Conservation (phyloP, 1,284 basidiomycete genomes). For the Ustilago tritici region DNA sequence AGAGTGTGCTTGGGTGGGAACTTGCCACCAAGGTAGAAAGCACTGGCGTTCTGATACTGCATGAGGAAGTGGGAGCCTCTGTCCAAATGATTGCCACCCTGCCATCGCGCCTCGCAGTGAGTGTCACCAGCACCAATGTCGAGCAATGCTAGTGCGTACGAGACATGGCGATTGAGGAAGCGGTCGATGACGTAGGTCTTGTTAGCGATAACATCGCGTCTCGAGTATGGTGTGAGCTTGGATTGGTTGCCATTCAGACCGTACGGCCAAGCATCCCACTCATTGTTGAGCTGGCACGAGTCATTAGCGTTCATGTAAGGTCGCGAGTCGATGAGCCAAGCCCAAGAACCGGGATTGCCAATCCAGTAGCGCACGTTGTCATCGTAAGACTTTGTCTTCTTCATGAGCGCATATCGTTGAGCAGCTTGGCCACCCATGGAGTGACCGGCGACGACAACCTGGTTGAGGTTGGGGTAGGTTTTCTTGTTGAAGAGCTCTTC, state of each 20-base stretch:
- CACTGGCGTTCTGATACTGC: slow-evolving; percentile 44
- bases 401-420: slow-evolving; percentile 58
- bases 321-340: slow-evolving; percentile 59
- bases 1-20: slow-evolving; percentile 53
- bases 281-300: slow-evolving; percentile 33
- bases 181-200: slow-evolving; percentile 51
- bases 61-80: slow-evolving; percentile 43
- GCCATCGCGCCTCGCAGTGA: slow-evolving; percentile 53
- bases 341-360: slow-evolving; percentile 58
- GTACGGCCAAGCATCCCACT: slow-evolving; percentile 64
- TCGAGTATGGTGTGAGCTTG: slow-evolving; percentile 37
- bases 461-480: slow-evolving; percentile 61
- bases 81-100: slow-evolving; percentile 65
- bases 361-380: slow-evolving; percentile 61
- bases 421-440: slow-evolving; percentile 61
- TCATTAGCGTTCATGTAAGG: slow-evolving; percentile 42
- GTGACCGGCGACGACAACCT: slow-evolving; percentile 64
- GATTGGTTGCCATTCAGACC: slow-evolving; percentile 59
- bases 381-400: slow-evolving; percentile 51
- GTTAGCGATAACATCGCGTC: slow-evolving; percentile 35
- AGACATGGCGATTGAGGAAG: slow-evolving; percentile 50
- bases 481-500: slow-evolving; percentile 50
- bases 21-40: slow-evolving; percentile 36
- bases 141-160: slow-evolving; percentile 55
- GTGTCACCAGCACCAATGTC: slow-evolving; percentile 53